Evolutionary conservation across 2,329 filamentous ascomycete species (phyloP).

Genomic region (Fusarium pininemorale): DNA sequence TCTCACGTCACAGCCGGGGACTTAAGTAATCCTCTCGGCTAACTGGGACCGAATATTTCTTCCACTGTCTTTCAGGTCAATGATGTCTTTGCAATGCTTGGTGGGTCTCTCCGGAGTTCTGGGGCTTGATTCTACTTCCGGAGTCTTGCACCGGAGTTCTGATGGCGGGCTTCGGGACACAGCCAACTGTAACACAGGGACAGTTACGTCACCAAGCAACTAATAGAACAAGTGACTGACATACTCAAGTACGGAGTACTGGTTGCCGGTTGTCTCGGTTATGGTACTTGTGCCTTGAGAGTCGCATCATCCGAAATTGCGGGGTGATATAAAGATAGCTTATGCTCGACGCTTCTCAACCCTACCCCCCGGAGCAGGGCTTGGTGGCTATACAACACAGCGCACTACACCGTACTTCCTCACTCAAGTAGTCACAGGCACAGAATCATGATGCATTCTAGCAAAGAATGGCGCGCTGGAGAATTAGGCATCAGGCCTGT

Average conservation of each 20-base stretch:
- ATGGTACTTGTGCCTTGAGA: not conserved
- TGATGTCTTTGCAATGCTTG: not conserved
- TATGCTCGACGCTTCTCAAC: not conserved
- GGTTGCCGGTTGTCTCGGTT: not conserved
- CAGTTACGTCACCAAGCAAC: not conserved
- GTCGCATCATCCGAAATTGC: not conserved
- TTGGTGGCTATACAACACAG: not conserved
- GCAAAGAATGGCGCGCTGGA: not conserved
- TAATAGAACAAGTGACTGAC: not conserved
- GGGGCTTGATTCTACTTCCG: not conserved
- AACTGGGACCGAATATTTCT: not conserved
- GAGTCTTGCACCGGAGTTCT: not conserved
- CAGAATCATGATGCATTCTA: not conserved
- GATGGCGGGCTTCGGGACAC: not conserved
- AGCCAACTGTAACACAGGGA: no score
- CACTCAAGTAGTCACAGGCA: not conserved
- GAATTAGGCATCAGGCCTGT: not conserved
- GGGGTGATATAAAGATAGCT: not conserved
- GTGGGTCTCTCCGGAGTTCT: not conserved
- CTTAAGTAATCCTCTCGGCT: not conserved
- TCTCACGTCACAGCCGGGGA: not conserved
- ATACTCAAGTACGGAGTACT: not conserved
- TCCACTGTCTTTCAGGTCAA: not conserved
- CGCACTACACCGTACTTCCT: no score
- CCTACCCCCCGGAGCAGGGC: not conserved